Percentiles rank a stretch among this genome's conserved stretches.
These are phyloP conservation scores for Pichia sp. DNA, from an alignment of 1,139 yeast species.

Conservation along the genomic window DNA sequence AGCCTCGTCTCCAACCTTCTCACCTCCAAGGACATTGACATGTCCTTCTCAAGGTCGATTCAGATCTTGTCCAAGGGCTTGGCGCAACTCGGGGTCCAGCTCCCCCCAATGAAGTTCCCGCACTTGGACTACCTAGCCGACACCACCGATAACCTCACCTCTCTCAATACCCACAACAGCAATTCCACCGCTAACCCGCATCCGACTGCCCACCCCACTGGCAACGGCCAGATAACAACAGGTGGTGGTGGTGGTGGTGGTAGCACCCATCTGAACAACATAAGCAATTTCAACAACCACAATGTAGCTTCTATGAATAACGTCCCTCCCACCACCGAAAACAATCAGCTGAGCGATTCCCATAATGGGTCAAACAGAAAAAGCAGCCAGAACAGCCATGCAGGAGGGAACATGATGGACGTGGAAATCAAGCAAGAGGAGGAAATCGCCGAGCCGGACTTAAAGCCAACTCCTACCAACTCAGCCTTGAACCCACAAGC, in stretches of 20 bases:
- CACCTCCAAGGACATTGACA: conserved; percentile 51
- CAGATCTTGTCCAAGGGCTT: conserved; percentile 46
- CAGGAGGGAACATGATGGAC: not conserved
- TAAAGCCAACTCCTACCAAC: not conserved
- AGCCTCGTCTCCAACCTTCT: conserved; percentile 59
- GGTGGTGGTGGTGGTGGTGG: too few relatives aligned
- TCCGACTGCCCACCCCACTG: too few relatives aligned
- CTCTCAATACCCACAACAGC: not conserved
- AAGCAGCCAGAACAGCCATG: not conserved
- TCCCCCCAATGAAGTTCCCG: conserved; percentile 62
- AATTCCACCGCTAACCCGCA: not conserved
- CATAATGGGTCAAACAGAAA: not conserved
- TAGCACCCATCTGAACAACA: conserved; percentile 7
- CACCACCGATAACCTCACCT: not conserved
- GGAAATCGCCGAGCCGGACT: not conserved
- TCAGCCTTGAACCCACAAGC: conserved; percentile 7
- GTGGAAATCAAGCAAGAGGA: conserved; percentile 2
- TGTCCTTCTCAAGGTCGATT: conserved; percentile 51
- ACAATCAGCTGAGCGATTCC: not conserved
- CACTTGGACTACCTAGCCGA: conserved; percentile 9
- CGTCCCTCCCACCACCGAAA: not conserved
- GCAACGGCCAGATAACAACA: too few relatives aligned
- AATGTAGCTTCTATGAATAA: conserved; percentile 11
- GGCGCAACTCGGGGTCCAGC: conserved; percentile 54
- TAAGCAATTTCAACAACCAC: not conserved